Conservation (phyloP, 2,329 filamentous ascomycete genomes). For the Blastomyces parvus region DNA sequence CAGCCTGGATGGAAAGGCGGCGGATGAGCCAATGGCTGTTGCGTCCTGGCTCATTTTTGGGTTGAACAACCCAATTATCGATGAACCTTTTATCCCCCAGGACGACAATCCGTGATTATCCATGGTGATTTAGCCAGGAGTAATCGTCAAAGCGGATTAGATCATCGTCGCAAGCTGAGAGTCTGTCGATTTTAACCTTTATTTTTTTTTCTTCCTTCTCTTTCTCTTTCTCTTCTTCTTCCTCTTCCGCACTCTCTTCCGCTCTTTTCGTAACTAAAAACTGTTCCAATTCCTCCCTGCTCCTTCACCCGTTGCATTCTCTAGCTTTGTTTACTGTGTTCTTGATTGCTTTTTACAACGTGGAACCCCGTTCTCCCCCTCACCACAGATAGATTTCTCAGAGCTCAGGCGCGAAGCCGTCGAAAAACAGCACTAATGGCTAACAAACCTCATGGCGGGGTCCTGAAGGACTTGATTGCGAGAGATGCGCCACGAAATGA, state of each 20-base stretch:
- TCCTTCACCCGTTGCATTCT: background rate
- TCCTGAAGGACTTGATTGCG: slow-evolving; percentile 95
- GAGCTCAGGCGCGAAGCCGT: background rate
- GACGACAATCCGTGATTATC: background rate
- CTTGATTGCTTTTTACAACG: background rate
- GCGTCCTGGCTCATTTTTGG: background rate
- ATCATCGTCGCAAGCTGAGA: background rate
- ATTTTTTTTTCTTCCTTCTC: background rate
- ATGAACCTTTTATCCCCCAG: background rate
- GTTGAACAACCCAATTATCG: background rate
- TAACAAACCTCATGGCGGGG: slow-evolving; percentile 67
- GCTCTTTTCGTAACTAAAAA: background rate
- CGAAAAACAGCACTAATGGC: slow-evolving; percentile 32
- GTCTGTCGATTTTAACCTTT: background rate
- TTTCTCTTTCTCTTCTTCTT: background rate
- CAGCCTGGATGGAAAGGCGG: too few relatives aligned
- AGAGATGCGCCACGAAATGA: slow-evolving; percentile 77
- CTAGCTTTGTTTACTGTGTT: background rate
- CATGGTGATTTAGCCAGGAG: background rate
- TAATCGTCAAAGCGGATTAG: background rate
- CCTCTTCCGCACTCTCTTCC: background rate
- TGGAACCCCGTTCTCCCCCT: background rate
- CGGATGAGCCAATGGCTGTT: background rate
- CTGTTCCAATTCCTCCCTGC: background rate
- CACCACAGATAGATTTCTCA: background rate